Evolutionary conservation across 225 moss, liverwort and hornwort species (phyloP).

Genomic region (Pseudoscleropodium purum): DNA sequence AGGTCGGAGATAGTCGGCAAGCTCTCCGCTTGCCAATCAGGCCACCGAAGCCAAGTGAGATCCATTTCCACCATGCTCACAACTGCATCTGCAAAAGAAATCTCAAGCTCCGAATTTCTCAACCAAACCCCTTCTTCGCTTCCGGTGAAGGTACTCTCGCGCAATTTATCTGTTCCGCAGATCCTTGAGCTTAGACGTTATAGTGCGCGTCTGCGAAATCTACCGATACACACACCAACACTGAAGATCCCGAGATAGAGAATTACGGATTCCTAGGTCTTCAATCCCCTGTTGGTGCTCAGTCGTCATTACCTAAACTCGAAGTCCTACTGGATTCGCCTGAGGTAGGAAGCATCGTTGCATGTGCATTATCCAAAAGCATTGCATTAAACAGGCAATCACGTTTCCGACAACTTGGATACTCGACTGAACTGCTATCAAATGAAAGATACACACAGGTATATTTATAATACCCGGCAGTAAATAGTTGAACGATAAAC

Average conservation of each 20-base stretch:
- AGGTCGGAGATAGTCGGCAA: conserved; percentile 30
- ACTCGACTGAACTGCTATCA: neutral
- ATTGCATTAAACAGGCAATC: neutral
- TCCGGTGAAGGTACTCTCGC: neutral
- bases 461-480: too few relatives aligned
- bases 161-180: neutral
- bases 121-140: neutral
- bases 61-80: neutral
- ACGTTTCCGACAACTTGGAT: neutral
- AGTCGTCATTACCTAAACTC: neutral
- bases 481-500: neutral
- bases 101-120: neutral
- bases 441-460: neutral
- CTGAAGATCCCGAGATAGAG: neutral
- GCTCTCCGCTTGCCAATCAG: conserved; percentile 41
- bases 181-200: neutral
- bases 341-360: neutral
- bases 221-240: neutral
- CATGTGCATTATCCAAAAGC: neutral
- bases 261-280: neutral
- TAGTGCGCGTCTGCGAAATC: neutral
- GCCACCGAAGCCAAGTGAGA: neutral
- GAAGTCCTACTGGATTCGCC: neutral
- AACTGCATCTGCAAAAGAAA: neutral
- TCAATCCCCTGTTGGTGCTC: neutral